phyloP scores from a whole-genome alignment of 2,329 filamentous ascomycete species.

The Colletotrichum sp. region DNA sequence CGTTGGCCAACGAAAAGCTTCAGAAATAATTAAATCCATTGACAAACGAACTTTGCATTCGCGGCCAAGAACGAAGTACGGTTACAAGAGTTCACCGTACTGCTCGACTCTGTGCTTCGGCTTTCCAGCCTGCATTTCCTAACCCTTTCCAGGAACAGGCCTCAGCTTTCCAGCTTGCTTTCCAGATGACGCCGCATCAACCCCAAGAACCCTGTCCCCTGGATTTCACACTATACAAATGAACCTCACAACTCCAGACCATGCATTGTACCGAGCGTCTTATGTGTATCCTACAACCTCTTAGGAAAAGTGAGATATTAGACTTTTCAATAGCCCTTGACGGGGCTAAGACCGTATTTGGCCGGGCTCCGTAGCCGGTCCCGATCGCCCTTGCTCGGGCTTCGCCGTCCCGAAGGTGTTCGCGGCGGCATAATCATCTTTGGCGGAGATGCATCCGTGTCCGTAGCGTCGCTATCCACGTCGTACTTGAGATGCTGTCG shows the following conservation, averaged over 20 bases:
- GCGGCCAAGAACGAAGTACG: not conserved
- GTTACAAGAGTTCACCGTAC: not conserved
- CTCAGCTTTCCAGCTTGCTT: not conserved
- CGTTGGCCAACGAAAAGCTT: not conserved
- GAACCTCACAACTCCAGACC: slow-evolving; percentile 11
- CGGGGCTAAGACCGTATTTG: slow-evolving; percentile 46
- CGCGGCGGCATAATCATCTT: slow-evolving; percentile 47
- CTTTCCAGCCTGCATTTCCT: not conserved
- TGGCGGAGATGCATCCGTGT: slow-evolving; percentile 56
- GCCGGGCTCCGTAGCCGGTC: slow-evolving; percentile 54
- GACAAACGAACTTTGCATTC: not conserved
- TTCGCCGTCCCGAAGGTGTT: slow-evolving; percentile 52
- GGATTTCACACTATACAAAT: not conserved
- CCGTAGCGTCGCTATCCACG: slow-evolving; percentile 47
- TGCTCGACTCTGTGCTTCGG: not conserved
- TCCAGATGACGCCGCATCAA: slow-evolving; percentile 14
- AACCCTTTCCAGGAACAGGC: not conserved
- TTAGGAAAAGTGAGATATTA: not conserved
- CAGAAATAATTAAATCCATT: not conserved
- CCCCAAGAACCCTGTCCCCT: not conserved
- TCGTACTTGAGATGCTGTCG: slow-evolving; percentile 38
- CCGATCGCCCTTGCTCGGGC: slow-evolving; percentile 55
- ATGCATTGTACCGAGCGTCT: slow-evolving; percentile 1
- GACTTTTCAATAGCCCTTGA: slow-evolving; percentile 34
- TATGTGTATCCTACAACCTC: not conserved